Evolutionary conservation across 805 yeast genomes (phyloP), one percentile per base, ranked within the genome.

Genomic region (Clavispora vitiphila): DNA sequence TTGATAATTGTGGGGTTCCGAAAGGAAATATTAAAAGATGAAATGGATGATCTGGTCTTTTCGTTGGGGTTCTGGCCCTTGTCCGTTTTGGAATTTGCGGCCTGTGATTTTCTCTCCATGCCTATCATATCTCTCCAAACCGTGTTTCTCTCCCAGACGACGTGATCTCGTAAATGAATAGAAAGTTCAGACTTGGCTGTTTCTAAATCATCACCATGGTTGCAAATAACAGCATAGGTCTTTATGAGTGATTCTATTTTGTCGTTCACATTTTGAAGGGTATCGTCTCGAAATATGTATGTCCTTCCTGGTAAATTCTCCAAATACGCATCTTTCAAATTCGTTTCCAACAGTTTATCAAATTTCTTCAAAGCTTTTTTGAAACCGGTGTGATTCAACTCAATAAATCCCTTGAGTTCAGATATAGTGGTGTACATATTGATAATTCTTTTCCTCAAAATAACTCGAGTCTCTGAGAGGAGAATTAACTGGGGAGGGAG

Each of bases 81-180:
- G 5, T 43, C 42, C 50, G 61, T 34, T 12, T 48, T 45, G 6
- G 46, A 44, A 51, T 62, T 48, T 2, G 90, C 89, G 16, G 87
- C 88, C 54, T 89, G 91, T 1, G 90, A 71, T 54, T 86, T 86
- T 51, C 96, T 76, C 60, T 90, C 96, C 49, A 74, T 57, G 1
- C 78, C 78, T 42, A 75, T 70, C 78, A 75, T 72, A 48, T 74
- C 78, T 52, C 75, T 68, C 80, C 80, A 76, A 11, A 76, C 75
- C 0, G 79, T 74, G 46, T 74, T 71, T 55, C 80, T 61, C 53
- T 76, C 79, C 74, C 77, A 76, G 3, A 76, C 78, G 37, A 75
- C 75, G 47, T 74, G 78, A 47, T 76, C 80, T 50, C 78, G 64
- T 42, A 76, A 62, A 47, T 74, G 78, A 2, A 81, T 72, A 42